phyloP scores from a whole-genome alignment of 345 rosid species.

The Heritiera fomes region DNA sequence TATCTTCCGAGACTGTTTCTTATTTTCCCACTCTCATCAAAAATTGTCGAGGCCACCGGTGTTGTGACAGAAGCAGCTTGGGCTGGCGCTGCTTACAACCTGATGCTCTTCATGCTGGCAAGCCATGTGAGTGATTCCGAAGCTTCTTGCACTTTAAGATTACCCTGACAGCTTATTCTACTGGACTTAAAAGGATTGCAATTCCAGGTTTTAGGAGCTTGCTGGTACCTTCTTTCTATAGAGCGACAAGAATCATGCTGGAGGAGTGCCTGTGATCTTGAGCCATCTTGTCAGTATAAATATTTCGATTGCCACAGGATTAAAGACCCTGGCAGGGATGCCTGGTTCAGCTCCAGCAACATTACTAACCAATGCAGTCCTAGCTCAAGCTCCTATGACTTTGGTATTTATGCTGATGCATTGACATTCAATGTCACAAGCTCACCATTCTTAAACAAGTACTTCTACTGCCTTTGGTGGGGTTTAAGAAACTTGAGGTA shows the following conservation, averaged over 20 bases:
- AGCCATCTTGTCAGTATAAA: slow-evolving; percentile 48
- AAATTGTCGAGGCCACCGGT: slow-evolving; percentile 81
- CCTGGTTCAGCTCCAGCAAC: slow-evolving; percentile 73
- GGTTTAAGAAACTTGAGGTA: slow-evolving; percentile 58
- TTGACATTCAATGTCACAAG: slow-evolving; percentile 51
- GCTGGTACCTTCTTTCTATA: slow-evolving; percentile 88
- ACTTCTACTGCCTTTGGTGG: slow-evolving; percentile 97
- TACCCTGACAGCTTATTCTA: too few relatives aligned
- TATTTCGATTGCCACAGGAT: slow-evolving; percentile 66
- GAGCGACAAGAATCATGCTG: slow-evolving; percentile 89
- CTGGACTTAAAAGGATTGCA: too few relatives aligned
- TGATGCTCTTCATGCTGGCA: slow-evolving; percentile 90
- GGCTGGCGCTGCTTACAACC: slow-evolving; percentile 96
- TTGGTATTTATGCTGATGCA: slow-evolving; percentile 82
- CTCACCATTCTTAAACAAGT: slow-evolving; percentile 70
- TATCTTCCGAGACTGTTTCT: slow-evolving; percentile 73
- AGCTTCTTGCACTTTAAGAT: background rate
- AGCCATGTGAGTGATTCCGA: slow-evolving; percentile 71
- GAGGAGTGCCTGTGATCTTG: slow-evolving; percentile 58
- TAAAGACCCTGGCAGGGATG: slow-evolving; percentile 36
- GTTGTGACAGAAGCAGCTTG: slow-evolving; percentile 90
- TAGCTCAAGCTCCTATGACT: slow-evolving; percentile 42
- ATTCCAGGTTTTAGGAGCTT: slow-evolving; percentile 85
- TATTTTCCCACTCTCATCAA: slow-evolving; percentile 73
- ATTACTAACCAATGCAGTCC: slow-evolving; percentile 58